Conservation (phyloP, 345 rosid species). For the Garcia nutans region DNA sequence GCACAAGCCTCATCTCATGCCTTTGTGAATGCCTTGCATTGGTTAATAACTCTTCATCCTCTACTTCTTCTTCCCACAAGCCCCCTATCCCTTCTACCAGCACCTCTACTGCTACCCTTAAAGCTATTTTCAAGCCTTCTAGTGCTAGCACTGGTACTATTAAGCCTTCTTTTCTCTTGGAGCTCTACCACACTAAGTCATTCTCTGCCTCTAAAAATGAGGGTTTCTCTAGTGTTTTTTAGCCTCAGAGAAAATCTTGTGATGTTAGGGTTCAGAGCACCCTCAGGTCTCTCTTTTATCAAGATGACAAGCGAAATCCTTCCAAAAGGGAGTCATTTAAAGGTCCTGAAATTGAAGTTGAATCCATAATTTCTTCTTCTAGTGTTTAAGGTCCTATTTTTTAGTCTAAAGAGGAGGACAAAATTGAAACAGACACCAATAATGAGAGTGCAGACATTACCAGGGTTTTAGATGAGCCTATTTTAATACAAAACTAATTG, state of each 20-base stretch:
- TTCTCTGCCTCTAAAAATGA: slow-evolving; percentile 93
- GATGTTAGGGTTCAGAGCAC: no score
- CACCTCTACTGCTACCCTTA: slow-evolving; percentile 57
- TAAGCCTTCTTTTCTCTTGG: slow-evolving; percentile 48
- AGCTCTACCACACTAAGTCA: slow-evolving; percentile 88
- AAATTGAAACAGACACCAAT: slow-evolving; percentile 37
- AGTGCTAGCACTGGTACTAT: slow-evolving; percentile 1
- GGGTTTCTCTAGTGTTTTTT: slow-evolving; percentile 69
- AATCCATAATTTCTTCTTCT: slow-evolving; percentile 42
- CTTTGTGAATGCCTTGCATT: slow-evolving; percentile 91
- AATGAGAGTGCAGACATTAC: slow-evolving; percentile 32
- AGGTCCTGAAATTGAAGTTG: slow-evolving; percentile 31
- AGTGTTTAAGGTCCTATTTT: slow-evolving; percentile 43
- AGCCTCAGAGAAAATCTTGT: slow-evolving; percentile 96
- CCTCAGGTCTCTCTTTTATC: slow-evolving; percentile 66
- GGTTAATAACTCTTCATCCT: slow-evolving; percentile 48
- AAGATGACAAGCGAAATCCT: slow-evolving; percentile 56
- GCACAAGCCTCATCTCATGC: slow-evolving; percentile 52
- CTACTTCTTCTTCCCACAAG: slow-evolving; percentile 49
- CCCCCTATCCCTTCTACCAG: slow-evolving; percentile 42
- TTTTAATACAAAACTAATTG: slow-evolving; percentile 37
- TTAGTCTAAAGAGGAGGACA: slow-evolving; percentile 52
- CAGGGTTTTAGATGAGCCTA: slow-evolving; percentile 45
- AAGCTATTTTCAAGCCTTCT: slow-evolving; percentile 49
- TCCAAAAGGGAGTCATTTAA: slow-evolving; percentile 24